phyloP scores from a whole-genome alignment of 345 rosid genomes.

The Ceriops tagal region DNA sequence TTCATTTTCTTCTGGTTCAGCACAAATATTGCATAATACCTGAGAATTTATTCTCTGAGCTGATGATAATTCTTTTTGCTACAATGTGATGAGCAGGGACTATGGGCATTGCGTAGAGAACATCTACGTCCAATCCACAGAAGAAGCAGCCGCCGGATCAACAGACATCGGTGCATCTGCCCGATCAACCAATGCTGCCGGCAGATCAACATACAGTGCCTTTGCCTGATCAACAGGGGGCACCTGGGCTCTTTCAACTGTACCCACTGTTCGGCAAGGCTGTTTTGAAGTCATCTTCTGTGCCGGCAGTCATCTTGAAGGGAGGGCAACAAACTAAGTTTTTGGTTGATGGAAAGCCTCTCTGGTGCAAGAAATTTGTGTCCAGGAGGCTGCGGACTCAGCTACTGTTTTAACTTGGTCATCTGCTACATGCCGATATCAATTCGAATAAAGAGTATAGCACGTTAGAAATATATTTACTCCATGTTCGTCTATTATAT shows the following conservation, averaged over 20 bases:
- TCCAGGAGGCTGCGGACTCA: constrained; percentile 7
- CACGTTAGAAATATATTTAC: no score
- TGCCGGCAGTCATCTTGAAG: constrained; percentile 16
- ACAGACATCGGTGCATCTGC: no score
- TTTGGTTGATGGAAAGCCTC: constrained; percentile 27
- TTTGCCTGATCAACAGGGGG: not conserved
- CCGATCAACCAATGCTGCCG: no score
- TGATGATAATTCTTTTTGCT: not conserved
- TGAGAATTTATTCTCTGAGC: not conserved
- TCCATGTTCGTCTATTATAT: no score
- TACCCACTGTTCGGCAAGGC: constrained; percentile 37
- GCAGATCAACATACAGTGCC: no score
- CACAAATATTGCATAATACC: no score
- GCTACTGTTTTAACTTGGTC: no score
- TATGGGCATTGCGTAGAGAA: constrained; percentile 35
- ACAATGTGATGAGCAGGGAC: constrained; percentile 9
- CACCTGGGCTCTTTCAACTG: not conserved
- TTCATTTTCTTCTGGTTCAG: no score
- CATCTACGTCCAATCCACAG: constrained; percentile 25
- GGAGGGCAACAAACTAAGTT: constrained; percentile 24
- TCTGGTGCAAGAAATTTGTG: constrained; percentile 40
- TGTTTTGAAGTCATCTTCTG: constrained; percentile 12
- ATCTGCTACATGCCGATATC: no score
- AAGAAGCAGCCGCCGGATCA: no score
- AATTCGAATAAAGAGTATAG: no score